Percentiles rank a stretch among this genome's conserved stretches.
phyloP scores from a whole-genome alignment of 345 rosid genomes.

The Citrus sp. region DNA sequence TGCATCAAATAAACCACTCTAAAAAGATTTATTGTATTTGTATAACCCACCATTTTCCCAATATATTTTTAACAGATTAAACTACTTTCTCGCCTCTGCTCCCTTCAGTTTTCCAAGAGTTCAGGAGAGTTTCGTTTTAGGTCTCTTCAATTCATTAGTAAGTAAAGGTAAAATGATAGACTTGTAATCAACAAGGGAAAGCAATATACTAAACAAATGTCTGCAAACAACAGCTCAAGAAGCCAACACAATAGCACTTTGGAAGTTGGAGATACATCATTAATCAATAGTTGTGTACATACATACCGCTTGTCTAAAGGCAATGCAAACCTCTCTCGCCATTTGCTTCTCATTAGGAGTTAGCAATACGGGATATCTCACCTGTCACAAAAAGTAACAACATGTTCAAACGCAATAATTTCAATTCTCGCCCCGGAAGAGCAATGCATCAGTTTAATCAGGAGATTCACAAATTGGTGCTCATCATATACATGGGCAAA shows the following conservation, averaged over 20 bases:
- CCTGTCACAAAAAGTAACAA: constrained; percentile 39
- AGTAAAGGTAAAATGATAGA: not conserved
- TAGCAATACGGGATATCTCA: constrained; percentile 83
- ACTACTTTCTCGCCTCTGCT: too few species aligned
- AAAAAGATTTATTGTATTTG: not conserved
- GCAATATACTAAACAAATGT: not conserved
- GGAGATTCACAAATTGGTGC: not conserved
- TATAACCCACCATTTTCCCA: not conserved
- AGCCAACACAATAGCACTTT: not conserved
- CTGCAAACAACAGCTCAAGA: not conserved
- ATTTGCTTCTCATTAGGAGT: constrained; percentile 98
- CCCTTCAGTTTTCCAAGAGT: too few species aligned
- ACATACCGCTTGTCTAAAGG: constrained; percentile 96
- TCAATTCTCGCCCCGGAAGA: not conserved
- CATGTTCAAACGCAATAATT: constrained; percentile 3
- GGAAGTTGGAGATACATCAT: not conserved
- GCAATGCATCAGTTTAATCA: not conserved
- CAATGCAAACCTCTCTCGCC: constrained; percentile 96
- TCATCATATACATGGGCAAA: not conserved
- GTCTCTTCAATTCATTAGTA: not conserved
- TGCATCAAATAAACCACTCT: not conserved
- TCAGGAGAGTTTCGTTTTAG: too few species aligned
- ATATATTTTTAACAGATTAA: not conserved
- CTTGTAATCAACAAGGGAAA: constrained; percentile 5
- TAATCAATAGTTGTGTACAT: not conserved